Conservation (phyloP, 2,329 filamentous ascomycete genomes). For the Boeremia exigua region DNA sequence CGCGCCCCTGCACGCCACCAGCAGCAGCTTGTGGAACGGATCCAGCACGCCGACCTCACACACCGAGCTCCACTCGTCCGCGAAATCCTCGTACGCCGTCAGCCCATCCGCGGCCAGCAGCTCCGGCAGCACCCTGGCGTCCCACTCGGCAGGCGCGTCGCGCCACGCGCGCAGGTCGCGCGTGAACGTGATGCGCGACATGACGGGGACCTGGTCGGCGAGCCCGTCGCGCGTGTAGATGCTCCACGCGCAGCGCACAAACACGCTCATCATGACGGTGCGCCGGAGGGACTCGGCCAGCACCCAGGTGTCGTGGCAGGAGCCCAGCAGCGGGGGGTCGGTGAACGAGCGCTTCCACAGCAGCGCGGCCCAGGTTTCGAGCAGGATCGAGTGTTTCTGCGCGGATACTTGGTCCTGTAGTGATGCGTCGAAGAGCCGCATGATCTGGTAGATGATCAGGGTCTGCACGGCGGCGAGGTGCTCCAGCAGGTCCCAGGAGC, state of each 20-base stretch:
- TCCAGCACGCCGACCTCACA: slow-evolving; percentile 19
- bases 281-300: slow-evolving; percentile 40
- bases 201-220: slow-evolving; percentile 31
- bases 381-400: slow-evolving; percentile 27
- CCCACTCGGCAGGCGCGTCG: slow-evolving; percentile 14
- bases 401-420: slow-evolving; percentile 23
- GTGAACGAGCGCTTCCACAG: slow-evolving; percentile 35
- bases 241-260: slow-evolving; percentile 34
- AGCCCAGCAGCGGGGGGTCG: not conserved
- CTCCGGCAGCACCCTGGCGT: slow-evolving; percentile 1
- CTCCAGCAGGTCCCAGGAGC: slow-evolving; percentile 29
- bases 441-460: slow-evolving; percentile 41
- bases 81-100: slow-evolving; percentile 33
- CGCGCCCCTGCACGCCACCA: slow-evolving; percentile 32
- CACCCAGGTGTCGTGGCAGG: slow-evolving; percentile 24
- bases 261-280: slow-evolving; percentile 37
- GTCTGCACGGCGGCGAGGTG: slow-evolving; percentile 43
- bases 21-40: slow-evolving; percentile 32
- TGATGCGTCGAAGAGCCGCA: slow-evolving; percentile 36
- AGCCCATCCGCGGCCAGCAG: slow-evolving; percentile 20
- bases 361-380: slow-evolving; percentile 35
- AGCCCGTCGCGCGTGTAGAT: slow-evolving; percentile 26
- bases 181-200: slow-evolving; percentile 30
- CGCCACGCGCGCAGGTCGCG: slow-evolving; percentile 27
- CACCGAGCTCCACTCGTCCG: slow-evolving; percentile 19